Evolutionary conservation across 1,284 basidiomycete species (phyloP).

Genomic region (Dichomitus squalens): DNA sequence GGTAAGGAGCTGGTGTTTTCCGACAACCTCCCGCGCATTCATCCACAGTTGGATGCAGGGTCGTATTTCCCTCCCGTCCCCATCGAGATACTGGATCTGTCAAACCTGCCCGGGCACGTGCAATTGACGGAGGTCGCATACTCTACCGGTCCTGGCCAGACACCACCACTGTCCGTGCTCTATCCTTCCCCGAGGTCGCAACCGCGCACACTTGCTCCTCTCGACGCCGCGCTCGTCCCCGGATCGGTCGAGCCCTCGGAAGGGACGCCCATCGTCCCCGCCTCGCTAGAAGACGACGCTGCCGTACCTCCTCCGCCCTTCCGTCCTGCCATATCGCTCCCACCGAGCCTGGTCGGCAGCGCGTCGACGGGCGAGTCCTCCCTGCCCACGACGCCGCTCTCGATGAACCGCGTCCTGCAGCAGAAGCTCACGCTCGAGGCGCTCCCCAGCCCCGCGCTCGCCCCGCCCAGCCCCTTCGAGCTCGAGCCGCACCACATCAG

Average conservation of each 20-base stretch:
- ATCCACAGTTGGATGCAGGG: constrained; percentile 9
- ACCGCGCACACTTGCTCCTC: background rate
- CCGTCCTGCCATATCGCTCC: background rate
- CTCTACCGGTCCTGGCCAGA: constrained; percentile 16
- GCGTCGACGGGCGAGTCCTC: background rate
- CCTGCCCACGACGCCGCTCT: constrained; percentile 11
- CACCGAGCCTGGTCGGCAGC: background rate
- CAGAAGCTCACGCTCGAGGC: constrained; percentile 31
- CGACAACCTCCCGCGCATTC: constrained; percentile 4
- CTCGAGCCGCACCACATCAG: constrained; percentile 26
- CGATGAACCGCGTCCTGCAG: constrained; percentile 11
- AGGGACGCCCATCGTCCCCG: background rate
- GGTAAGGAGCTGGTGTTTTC: constrained; percentile 2
- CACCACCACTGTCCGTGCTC: constrained; percentile 24
- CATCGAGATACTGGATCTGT: background rate
- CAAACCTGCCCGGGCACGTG: background rate
- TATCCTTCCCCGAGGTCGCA: constrained; percentile 19
- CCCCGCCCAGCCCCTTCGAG: constrained; percentile 35
- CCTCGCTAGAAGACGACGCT: background rate
- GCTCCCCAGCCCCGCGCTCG: constrained; percentile 34
- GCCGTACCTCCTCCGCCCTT: background rate
- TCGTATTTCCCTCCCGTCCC: constrained; percentile 26
- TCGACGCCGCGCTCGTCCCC: background rate
- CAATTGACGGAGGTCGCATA: background rate
- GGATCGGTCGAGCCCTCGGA: background rate